A percentile compares a stretch with the other conserved stretches of the same genome.
Conservation (phyloP, 148 eudicot species). For the Linanthus parryae region DNA sequence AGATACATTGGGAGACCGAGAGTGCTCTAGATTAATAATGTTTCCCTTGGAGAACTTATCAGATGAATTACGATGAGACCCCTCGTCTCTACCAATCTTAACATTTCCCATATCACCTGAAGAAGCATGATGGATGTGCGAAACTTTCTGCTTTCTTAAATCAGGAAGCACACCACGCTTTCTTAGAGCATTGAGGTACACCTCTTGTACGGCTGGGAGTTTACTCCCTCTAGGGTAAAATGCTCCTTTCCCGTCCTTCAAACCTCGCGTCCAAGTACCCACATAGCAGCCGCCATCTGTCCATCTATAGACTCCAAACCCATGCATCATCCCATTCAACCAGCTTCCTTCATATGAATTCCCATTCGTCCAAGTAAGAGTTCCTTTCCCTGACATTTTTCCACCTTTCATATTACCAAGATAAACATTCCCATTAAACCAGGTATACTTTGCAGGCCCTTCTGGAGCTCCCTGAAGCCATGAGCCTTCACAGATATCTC, state of each 20-base stretch:
- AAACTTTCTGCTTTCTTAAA: constrained; percentile 62
- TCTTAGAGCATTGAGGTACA: constrained; percentile 70
- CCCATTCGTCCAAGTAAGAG: constrained; percentile 80
- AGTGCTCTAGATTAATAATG: constrained; percentile 39
- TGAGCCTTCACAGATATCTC: constrained; percentile 87
- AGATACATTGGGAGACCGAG: constrained; percentile 46
- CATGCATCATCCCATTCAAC: constrained; percentile 87
- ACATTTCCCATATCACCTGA: constrained; percentile 58
- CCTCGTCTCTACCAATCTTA: constrained; percentile 43
- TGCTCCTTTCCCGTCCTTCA: constrained; percentile 93
- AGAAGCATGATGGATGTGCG: constrained; percentile 69
- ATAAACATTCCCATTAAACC: constrained; percentile 79
- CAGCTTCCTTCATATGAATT: constrained; percentile 93
- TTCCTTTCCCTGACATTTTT: constrained; percentile 86
- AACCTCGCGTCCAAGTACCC: constrained; percentile 94
- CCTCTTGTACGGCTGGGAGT: constrained; percentile 59
- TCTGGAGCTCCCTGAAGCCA: constrained; percentile 92
- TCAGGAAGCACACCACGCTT: constrained; percentile 89
- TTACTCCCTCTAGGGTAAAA: constrained; percentile 71
- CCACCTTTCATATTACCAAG: constrained; percentile 93
- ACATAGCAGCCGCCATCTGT: constrained; percentile 82
- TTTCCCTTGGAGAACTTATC: constrained; percentile 42
- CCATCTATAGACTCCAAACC: constrained; percentile 93
- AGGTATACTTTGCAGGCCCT: constrained; percentile 91
- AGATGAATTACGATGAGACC: constrained; percentile 35